Percentiles rank a stretch among this genome's conserved stretches.
phyloP scores from a whole-genome alignment of 2,329 filamentous ascomycete species.

The Massarina eburnea region DNA sequence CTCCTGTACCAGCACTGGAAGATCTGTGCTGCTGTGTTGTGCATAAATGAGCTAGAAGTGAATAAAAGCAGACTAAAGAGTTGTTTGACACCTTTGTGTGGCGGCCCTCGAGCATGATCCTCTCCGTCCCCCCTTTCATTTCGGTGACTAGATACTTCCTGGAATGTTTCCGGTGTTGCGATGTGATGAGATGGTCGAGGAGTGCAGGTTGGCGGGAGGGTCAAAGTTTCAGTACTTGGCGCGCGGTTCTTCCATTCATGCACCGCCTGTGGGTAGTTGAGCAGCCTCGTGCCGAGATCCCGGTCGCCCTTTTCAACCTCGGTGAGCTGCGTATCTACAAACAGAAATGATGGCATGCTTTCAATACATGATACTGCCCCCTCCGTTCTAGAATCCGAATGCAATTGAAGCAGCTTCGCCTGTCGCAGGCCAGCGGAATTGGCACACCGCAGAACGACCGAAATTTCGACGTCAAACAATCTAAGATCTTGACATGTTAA shows the following conservation, averaged over 20 bases:
- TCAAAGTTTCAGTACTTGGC: slow-evolving; percentile 4
- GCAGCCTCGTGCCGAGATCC: not conserved
- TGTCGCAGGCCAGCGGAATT: not conserved
- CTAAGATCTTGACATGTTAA: not conserved
- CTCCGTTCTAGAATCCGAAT: not conserved
- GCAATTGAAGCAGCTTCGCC: not conserved
- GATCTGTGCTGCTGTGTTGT: not conserved
- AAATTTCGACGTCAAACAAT: not conserved
- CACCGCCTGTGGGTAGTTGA: not conserved
- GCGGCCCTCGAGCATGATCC: slow-evolving; percentile 1
- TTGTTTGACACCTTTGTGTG: not conserved
- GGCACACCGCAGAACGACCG: not conserved
- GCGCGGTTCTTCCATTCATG: slow-evolving; percentile 6
- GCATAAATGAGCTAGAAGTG: not conserved
- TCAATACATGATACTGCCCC: not conserved
- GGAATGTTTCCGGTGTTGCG: not conserved
- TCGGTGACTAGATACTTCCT: too few species aligned
- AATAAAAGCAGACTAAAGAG: not conserved
- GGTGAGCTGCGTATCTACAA: too few species aligned
- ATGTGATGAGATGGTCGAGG: slow-evolving; percentile 2
- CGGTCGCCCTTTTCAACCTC: not conserved
- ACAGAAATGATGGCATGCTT: not conserved
- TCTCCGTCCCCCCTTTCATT: not conserved
- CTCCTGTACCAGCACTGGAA: not conserved
- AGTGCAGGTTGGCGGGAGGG: not conserved